Conservation (phyloP, 306 rosid species). For the Cyclanthera cordifolia region DNA sequence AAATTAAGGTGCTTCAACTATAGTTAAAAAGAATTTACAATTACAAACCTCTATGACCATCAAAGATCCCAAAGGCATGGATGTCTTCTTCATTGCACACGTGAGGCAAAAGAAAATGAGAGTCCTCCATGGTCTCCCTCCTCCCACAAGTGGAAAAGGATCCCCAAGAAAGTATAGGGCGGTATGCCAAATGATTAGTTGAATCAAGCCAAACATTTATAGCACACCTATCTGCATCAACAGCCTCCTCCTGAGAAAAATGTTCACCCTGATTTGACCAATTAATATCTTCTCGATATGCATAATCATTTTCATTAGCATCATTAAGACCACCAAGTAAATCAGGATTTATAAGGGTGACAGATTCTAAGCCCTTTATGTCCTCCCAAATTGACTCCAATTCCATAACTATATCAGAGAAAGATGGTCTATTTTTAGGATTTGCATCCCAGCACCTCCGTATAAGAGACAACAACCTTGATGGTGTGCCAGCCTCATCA, state of each 20-base stretch:
- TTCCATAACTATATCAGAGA: slow-evolving; percentile 50
- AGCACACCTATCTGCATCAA: slow-evolving; percentile 28
- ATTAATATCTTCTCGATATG: slow-evolving; percentile 47
- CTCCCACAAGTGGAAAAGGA: slow-evolving; percentile 85
- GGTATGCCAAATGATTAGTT: slow-evolving; percentile 30
- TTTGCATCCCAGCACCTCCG: slow-evolving; percentile 66
- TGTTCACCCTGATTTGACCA: slow-evolving; percentile 66
- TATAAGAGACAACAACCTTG: slow-evolving; percentile 49
- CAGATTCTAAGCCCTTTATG: slow-evolving; percentile 21
- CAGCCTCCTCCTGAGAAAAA: slow-evolving; percentile 26
- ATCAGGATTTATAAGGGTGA: slow-evolving; percentile 17
- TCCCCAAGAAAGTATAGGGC: slow-evolving; percentile 73
- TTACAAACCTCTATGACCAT: slow-evolving; percentile 78
- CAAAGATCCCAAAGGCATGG: slow-evolving; percentile 76
- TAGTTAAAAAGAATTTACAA: slow-evolving; percentile 11
- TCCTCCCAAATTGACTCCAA: slow-evolving; percentile 46
- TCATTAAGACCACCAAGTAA: slow-evolving; percentile 22
- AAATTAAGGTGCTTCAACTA: neutral
- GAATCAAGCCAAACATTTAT: slow-evolving; percentile 29
- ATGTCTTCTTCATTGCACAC: slow-evolving; percentile 42
- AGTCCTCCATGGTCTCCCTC: slow-evolving; percentile 94
- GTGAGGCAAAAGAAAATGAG: slow-evolving; percentile 64
- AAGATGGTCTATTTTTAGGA: slow-evolving; percentile 61
- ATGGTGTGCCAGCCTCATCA: slow-evolving; percentile 49
- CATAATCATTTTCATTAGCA: slow-evolving; percentile 19